Evolutionary conservation across 2,329 filamentous ascomycete species (phyloP).

Genomic region (Exserohilum rostratum): DNA sequence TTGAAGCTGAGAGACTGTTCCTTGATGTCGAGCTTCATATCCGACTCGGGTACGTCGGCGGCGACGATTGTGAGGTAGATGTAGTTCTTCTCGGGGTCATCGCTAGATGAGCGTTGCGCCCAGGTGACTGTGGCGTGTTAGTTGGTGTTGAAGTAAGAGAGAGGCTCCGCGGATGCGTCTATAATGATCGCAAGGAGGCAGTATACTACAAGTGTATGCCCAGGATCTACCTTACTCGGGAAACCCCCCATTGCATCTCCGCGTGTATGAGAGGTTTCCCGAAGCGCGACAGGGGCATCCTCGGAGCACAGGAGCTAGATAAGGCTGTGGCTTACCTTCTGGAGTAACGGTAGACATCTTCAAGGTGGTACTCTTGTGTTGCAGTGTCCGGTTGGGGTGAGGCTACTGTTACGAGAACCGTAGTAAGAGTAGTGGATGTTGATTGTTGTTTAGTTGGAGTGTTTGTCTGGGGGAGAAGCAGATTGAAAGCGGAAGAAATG

Average conservation of each 20-base stretch:
- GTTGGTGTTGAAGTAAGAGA: conserved; percentile 2
- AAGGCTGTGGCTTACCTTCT: conserved; percentile 49
- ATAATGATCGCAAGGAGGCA: not conserved
- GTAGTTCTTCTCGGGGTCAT: conserved; percentile 86
- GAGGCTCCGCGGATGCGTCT: conserved; percentile 11
- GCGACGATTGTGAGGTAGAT: conserved; percentile 92
- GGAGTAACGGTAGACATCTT: conserved; percentile 45
- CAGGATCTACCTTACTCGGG: not conserved
- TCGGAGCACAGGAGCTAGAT: conserved; percentile 7
- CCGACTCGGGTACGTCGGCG: conserved; percentile 77
- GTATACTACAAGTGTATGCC: not conserved
- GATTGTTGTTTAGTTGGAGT: conserved; percentile 20
- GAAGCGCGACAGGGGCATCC: not conserved
- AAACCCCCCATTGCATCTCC: not conserved
- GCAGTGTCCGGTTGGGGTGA: conserved; percentile 2
- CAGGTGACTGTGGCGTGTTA: conserved; percentile 74
- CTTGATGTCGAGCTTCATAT: conserved; percentile 78
- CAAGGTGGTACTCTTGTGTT: conserved; percentile 9
- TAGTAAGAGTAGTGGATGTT: conserved; percentile 4
- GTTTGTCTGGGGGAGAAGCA: conserved; percentile 31
- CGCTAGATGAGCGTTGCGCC: conserved; percentile 90
- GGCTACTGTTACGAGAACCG: not conserved
- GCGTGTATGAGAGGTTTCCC: not conserved
- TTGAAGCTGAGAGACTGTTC: conserved; percentile 78
- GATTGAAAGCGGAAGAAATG: conserved; percentile 46